Conservation (phyloP, 192 early-diverging fungal genomes). For the Coemansia sp. region DNA sequence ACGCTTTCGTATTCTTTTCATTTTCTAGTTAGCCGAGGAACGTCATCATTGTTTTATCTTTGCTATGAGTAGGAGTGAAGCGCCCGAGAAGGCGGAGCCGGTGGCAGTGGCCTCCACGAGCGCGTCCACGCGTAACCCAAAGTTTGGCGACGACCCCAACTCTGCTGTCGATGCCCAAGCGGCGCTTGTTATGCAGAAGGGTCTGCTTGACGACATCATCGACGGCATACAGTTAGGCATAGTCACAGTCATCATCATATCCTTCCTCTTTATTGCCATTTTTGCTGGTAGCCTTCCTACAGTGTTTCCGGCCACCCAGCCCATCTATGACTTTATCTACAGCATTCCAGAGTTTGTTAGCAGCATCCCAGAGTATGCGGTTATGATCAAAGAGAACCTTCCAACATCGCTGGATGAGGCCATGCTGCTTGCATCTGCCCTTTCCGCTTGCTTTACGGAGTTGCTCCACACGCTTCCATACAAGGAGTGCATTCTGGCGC, state of each 20-base stretch:
- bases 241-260: conserved; percentile 31
- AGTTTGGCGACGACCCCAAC: conserved; percentile 30
- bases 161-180: conserved; percentile 48
- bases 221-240: conserved; percentile 50
- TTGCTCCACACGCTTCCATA: conserved; percentile 60
- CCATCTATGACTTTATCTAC: conserved; percentile 30
- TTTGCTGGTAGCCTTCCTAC: conserved; percentile 38
- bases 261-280: conserved; percentile 31
- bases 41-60: not conserved
- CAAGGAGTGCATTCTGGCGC: conserved; percentile 76
- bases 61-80: conserved; percentile 12
- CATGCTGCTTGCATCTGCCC: not conserved
- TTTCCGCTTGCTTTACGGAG: conserved; percentile 14
- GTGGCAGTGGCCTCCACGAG: conserved; percentile 6
- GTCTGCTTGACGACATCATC: conserved; percentile 53
- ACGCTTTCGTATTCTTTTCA: not conserved
- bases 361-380: conserved; percentile 24
- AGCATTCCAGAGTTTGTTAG: conserved; percentile 16
- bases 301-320: conserved; percentile 43
- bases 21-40: conserved; percentile 14
- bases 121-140: conserved; percentile 9
- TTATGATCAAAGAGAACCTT: not conserved
- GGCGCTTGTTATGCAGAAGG: conserved; percentile 49
- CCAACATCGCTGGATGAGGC: conserved; percentile 33
- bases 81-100: conserved; percentile 1